Conservation (phyloP, 75 land plant genomes). For the Isoetes taiwanensis region DNA sequence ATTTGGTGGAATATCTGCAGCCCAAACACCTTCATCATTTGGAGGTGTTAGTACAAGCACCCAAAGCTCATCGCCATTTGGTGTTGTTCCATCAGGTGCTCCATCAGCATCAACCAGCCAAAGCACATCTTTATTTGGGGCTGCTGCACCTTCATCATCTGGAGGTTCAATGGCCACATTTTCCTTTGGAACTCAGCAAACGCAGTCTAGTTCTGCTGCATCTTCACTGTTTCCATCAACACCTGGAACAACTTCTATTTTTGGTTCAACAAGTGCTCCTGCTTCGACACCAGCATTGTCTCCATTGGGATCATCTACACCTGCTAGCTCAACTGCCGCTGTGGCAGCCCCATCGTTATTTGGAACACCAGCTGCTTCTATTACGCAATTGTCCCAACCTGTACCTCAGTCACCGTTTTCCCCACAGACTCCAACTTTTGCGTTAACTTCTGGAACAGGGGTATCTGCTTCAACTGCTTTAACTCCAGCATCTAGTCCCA, state of each 20-base stretch:
- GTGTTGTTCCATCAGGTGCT: too few relatives aligned
- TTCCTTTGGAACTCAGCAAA: neutral
- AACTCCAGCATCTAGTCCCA: neutral
- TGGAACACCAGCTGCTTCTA: too few relatives aligned
- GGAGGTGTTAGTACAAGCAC: too few relatives aligned
- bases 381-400: neutral
- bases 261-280: too few relatives aligned
- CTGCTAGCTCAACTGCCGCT: neutral
- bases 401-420: neutral
- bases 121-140: neutral
- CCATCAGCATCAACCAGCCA: too few relatives aligned
- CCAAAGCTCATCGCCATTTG: too few relatives aligned
- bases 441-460: neutral
- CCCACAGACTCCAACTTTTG: neutral
- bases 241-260: too few relatives aligned
- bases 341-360: neutral
- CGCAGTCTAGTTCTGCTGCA: neutral
- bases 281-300: neutral
- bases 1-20: too few relatives aligned
- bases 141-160: neutral
- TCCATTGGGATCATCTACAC: neutral
- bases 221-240: neutral
- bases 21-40: neutral
- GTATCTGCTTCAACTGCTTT: slow-evolving; percentile 1
- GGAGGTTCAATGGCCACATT: neutral